Percentiles rank a stretch among this genome's conserved stretches.
Conservation (phyloP, 148 eudicot species). For the Hydrangea macrophylla region DNA sequence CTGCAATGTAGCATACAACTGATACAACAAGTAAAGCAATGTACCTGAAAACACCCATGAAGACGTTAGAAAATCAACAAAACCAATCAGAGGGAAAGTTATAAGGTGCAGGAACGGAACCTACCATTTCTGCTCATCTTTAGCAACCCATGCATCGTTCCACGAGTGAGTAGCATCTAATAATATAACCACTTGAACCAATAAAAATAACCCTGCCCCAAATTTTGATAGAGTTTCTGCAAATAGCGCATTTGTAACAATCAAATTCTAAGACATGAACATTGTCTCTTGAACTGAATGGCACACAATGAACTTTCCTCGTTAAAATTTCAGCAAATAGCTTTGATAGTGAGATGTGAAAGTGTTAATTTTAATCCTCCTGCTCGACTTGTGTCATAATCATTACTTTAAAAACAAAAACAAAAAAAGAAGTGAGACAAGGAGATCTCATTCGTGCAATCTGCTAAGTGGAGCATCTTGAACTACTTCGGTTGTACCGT, state of each 20-base stretch:
- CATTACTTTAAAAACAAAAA: not conserved
- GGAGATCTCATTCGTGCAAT: not conserved
- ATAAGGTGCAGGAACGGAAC: conserved; percentile 13
- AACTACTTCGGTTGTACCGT: not conserved
- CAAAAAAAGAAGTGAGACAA: not conserved
- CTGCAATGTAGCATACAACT: conserved; percentile 69
- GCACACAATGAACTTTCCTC: not conserved
- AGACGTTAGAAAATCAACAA: conserved; percentile 10
- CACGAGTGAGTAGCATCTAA: conserved; percentile 92
- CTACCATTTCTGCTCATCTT: conserved; percentile 95
- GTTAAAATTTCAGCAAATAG: not conserved
- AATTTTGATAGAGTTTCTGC: conserved; percentile 81
- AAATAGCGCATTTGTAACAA: conserved; percentile 12
- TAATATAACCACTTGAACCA: conserved; percentile 89
- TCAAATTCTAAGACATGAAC: not conserved
- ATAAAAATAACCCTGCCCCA: conserved; percentile 89
- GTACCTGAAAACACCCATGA: conserved; percentile 57
- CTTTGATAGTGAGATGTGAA: not conserved
- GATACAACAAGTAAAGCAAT: conserved; percentile 82
- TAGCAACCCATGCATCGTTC: conserved; percentile 99
- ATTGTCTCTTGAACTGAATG: not conserved
- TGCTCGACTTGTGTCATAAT: not conserved
- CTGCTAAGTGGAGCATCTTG: not conserved
- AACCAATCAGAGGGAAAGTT: not conserved
- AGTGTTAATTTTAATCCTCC: not conserved